Evolutionary conservation across 2,329 filamentous ascomycete genomes (phyloP).

Genomic region (Talaromyces sp.): DNA sequence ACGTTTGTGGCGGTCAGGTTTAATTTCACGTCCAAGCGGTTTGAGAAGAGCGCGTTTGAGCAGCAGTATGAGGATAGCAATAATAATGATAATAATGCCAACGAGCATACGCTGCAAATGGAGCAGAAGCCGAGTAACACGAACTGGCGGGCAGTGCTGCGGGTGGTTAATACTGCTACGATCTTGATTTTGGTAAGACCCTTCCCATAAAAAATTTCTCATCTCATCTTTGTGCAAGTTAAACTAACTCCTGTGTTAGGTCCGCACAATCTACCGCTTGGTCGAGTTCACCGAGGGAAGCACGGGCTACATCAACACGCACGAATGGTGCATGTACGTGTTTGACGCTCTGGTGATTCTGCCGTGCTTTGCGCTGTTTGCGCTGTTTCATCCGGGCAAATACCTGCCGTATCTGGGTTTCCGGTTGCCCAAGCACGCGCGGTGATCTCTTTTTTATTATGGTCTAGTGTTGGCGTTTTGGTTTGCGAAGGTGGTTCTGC

Average conservation of each 20-base stretch:
- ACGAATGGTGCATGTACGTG: slow-evolving; percentile 41
- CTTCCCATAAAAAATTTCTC: slow-evolving; percentile 13
- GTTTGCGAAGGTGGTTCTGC: neutral
- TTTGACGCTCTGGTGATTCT: slow-evolving; percentile 40
- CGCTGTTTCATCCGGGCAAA: slow-evolving; percentile 27
- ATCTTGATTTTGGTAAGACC: slow-evolving; percentile 24
- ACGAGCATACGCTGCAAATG: slow-evolving; percentile 11
- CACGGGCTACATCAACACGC: slow-evolving; percentile 34
- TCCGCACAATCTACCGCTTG: slow-evolving; percentile 43
- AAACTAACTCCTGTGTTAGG: slow-evolving; percentile 7
- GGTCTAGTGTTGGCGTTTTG: neutral
- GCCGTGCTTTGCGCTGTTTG: slow-evolving; percentile 21
- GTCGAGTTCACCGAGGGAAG: slow-evolving; percentile 43
- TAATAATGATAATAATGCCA: neutral
- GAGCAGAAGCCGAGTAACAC: slow-evolving; percentile 17
- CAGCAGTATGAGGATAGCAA: slow-evolving; percentile 15
- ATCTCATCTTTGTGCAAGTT: slow-evolving; percentile 9
- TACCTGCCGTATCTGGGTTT: slow-evolving; percentile 31
- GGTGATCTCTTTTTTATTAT: slow-evolving; percentile 9
- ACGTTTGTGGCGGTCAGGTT: slow-evolving; percentile 42
- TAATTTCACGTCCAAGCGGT: slow-evolving; percentile 40
- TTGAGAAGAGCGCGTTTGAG: slow-evolving; percentile 23
- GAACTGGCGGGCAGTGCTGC: slow-evolving; percentile 27
- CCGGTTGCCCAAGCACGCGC: slow-evolving; percentile 24
- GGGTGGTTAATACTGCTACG: slow-evolving; percentile 24